Evolutionary conservation across 176 grass and related monocot species (phyloP).

Genomic region (Carex myosuroides): DNA sequence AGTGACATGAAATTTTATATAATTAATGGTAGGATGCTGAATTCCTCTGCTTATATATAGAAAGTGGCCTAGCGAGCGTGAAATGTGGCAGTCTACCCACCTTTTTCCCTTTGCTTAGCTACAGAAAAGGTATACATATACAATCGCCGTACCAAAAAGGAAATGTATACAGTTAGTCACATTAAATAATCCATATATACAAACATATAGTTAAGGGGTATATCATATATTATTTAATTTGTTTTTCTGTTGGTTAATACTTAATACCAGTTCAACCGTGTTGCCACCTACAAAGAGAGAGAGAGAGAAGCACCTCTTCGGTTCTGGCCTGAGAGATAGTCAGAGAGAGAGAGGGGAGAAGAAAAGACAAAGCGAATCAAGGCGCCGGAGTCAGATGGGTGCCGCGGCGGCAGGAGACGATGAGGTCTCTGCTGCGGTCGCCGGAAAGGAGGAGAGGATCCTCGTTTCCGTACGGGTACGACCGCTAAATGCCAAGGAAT

Average conservation of each 20-base stretch:
- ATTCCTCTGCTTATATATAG: background rate
- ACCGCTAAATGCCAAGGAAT: slow-evolving; percentile 57
- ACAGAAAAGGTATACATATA: slow-evolving; percentile 7
- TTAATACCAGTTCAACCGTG: slow-evolving; percentile 19
- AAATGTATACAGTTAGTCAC: background rate
- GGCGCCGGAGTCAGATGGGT: slow-evolving; percentile 20
- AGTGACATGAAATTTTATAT: background rate
- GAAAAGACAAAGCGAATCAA: background rate
- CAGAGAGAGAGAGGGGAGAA: background rate
- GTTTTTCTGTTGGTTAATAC: slow-evolving; percentile 5
- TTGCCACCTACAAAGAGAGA: background rate
- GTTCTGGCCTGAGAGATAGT: background rate
- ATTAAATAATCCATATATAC: background rate
- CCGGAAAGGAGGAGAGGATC: slow-evolving; percentile 49
- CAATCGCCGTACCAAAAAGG: background rate
- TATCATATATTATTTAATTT: background rate
- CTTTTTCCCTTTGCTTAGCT: background rate
- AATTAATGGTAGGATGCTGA: background rate
- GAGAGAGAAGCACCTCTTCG: background rate
- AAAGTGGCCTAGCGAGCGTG: background rate
- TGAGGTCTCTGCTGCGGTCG: slow-evolving; percentile 22
- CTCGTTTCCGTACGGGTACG: slow-evolving; percentile 73
- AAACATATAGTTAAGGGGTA: background rate
- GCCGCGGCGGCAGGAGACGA: slow-evolving; percentile 28
- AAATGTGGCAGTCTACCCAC: background rate